These are phyloP conservation scores for Colletotrichum limetticola DNA, from an alignment of 2,329 filamentous ascomycete genomes.

Conservation along the genomic window DNA sequence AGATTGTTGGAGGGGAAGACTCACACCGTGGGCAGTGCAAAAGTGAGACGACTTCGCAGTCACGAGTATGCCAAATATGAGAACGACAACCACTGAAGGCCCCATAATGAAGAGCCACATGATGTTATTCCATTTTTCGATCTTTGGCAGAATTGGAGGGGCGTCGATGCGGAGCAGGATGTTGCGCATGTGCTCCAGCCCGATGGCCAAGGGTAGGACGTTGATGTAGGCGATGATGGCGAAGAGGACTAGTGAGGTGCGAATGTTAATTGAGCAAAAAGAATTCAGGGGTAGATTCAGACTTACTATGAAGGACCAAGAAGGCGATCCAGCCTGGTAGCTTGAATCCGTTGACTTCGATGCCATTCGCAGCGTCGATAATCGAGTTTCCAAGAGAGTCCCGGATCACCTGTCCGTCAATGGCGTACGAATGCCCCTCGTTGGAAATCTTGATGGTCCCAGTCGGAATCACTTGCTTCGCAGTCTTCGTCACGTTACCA, in stretches of 20 bases:
- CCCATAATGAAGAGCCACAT: conserved; percentile 41
- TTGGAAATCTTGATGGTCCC: conserved; percentile 41
- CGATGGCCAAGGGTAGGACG: conserved; percentile 42
- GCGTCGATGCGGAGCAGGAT: conserved; percentile 40
- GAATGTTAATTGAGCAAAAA: neutral
- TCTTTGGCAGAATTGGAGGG: conserved; percentile 39
- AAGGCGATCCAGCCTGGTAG: conserved; percentile 35
- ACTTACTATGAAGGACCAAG: conserved; percentile 41
- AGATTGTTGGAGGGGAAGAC: conserved; percentile 3
- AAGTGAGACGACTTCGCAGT: conserved; percentile 41
- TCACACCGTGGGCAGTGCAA: conserved; percentile 43
- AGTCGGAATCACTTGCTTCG: conserved; percentile 40
- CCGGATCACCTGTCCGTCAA: conserved; percentile 40
- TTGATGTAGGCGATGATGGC: conserved; percentile 40
- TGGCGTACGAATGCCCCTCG: conserved; percentile 40
- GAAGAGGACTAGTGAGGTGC: conserved; percentile 36
- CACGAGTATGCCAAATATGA: conserved; percentile 42
- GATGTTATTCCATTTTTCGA: conserved; percentile 39
- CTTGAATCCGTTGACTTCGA: conserved; percentile 36
- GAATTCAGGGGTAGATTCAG: no score
- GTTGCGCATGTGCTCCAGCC: conserved; percentile 41
- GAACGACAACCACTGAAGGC: conserved; percentile 39
- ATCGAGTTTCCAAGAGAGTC: conserved; percentile 37
- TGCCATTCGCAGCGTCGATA: conserved; percentile 35
- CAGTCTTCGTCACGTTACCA: conserved; percentile 23